Evolutionary conservation across 1,139 yeast species (phyloP), one percentile per base, ranked within the genome.

Genomic region (Suhomyces taliae): DNA sequence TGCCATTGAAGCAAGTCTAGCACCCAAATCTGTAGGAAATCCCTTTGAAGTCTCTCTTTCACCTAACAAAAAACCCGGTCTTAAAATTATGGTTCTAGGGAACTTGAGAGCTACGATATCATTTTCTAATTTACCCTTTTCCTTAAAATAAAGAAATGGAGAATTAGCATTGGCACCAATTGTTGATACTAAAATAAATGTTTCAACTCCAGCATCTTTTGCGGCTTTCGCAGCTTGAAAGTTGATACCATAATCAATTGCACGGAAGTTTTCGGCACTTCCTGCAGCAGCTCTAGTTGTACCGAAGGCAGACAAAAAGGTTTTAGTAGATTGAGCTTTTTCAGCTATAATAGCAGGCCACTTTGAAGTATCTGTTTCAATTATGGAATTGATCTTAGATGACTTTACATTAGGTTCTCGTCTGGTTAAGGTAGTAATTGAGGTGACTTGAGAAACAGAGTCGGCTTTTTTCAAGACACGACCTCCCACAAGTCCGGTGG

Each of bases 211-310:
- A 1, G 78, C 76, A 6, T 70, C 80, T 60, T 81, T 84, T 0
- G 95, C 95, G 7, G 83, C 84, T 57, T 80, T 76, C 6, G 95
- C 93, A 37, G 84, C 66, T 32, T 72, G 79, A 37, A 78, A 65
- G 59, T 87, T 88, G 53, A 83, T 68, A 41, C 87, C 95, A 56
- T 83, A 79, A 58, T 89, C 96, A 52, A 88, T 82, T 53, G 74
- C 72, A 53, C 75, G 74, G 65, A 87, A 90, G 24, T 81, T 76
- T 27, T 78, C 87, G 4, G 82, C 70, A 1, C 84, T 72, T n/a
- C 93, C 93, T 4, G 90, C 95, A 14, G 68, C 74, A 1, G 79
- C 83, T 44, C 78, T 73, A 1, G 95, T 88, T 12, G 96, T 86
- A n/a, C 90, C 95, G 56, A 89, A 77, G 0, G 83, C 81, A 1